Base-by-base conservation (phyloP, 2,329 filamentous ascomycete species). In the Samsoniella hepiali region DNA sequence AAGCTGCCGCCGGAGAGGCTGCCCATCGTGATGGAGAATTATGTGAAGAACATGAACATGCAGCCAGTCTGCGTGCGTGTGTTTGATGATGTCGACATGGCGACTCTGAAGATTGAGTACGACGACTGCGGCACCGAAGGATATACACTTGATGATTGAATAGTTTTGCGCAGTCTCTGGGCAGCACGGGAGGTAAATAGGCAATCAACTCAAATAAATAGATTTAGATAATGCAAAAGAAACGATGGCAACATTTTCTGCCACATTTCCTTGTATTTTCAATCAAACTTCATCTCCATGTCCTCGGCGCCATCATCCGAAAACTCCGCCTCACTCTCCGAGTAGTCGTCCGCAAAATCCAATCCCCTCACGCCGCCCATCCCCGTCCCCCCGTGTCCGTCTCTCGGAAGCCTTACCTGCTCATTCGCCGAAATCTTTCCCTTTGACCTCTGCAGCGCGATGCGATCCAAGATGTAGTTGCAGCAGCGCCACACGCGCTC, bases 1-100 rank as follows among this genome's bases (percentile, higher is more conserved):
- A 69, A 62, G 22, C 50, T 73, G 1, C 63, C 70, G 0, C 65
- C 68, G 3, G 70, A 72, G 55, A 69, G 67, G 42, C 67, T 66
- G 56, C 68, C 68, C 31, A 51, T 40, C 10, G 69, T 68, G 13
- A 63, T 69, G 58, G 63, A 54, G 6, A 64, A 65, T 0, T 71
- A 70, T 56, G 58, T 55, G 29, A 66, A 62, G 42, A 72, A 72
- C 32, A 68, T 72, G 64, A 65, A 49, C 5, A n/a, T 71, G 58
- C 66, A 67, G 62, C 71, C 71, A 1, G n/a, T 73, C 7, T 70
- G 71, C 58, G 64, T 70, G 10, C 66, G 71, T 9, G 56, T 63
- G 8, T 31, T 73, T 27, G 69, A 73, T 9, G 65, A 58, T 1
- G 38, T 73, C 1, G 67, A 69, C 2, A 13, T 64, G 13, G 31